Percentiles rank a stretch among this genome's conserved stretches.
Evolutionary conservation across 805 yeast species (phyloP).

Genomic region (Kodamaea restingae): DNA sequence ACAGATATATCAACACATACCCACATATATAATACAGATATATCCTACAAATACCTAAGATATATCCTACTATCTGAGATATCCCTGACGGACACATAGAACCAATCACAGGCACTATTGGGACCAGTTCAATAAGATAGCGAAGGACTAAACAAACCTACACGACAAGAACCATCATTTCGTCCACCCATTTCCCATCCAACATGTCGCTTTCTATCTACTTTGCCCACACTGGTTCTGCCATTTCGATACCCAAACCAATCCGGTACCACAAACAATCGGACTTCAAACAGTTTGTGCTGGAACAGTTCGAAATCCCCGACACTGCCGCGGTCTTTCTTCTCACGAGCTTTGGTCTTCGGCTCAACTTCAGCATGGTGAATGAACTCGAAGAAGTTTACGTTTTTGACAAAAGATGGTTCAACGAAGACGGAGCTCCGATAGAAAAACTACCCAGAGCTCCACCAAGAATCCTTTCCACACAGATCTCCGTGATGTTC

Average conservation of each 20-base stretch:
- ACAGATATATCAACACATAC: too few relatives aligned
- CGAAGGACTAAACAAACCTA: too few relatives aligned
- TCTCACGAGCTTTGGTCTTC: slow-evolving; percentile 62
- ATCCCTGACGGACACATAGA: too few relatives aligned
- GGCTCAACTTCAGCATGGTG: slow-evolving; percentile 50
- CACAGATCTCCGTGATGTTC: slow-evolving; percentile 35
- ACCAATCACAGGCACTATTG: too few relatives aligned
- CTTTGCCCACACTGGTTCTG: slow-evolving; percentile 38
- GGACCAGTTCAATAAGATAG: too few relatives aligned
- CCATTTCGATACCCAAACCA: slow-evolving; percentile 36
- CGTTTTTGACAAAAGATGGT: slow-evolving; percentile 57
- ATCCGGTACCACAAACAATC: slow-evolving; percentile 34
- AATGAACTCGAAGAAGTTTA: slow-evolving; percentile 53
- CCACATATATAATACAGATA: too few relatives aligned
- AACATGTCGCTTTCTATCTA: slow-evolving; percentile 21
- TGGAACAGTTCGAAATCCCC: slow-evolving; percentile 25
- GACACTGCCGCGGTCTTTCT: slow-evolving; percentile 40
- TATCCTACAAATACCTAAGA: too few relatives aligned
- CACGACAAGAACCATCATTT: too few relatives aligned
- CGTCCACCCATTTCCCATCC: background rate
- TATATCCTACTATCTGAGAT: too few relatives aligned
- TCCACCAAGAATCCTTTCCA: background rate
- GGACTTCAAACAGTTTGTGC: slow-evolving; percentile 28
- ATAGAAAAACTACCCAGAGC: background rate
- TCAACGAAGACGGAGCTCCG: background rate